These are phyloP conservation scores for Aureobasidium sp. DNA, from an alignment of 2,329 filamentous ascomycete genomes.

Conservation along the genomic window DNA sequence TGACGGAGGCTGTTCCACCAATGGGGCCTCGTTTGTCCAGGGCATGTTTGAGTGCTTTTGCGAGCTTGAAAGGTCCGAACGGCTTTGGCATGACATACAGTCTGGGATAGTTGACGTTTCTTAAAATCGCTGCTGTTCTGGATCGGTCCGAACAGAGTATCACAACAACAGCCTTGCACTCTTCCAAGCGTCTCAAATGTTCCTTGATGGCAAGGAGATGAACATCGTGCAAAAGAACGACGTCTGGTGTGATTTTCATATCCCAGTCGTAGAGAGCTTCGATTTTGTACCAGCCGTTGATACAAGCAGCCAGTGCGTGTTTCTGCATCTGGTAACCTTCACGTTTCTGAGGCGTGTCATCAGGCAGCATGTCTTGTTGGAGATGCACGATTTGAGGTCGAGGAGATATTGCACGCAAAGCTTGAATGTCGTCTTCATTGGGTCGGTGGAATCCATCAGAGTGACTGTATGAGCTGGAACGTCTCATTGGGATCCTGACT, in stretches of 20 bases:
- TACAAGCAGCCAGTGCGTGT: slow-evolving; percentile 20
- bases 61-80: slow-evolving; percentile 32
- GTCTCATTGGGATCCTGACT: slow-evolving; percentile 13
- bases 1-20: background rate
- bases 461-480: background rate
- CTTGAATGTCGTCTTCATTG: slow-evolving; percentile 5
- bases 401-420: background rate
- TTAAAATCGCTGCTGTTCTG: background rate
- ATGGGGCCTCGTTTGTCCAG: background rate
- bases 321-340: slow-evolving; percentile 21
- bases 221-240: slow-evolving; percentile 23
- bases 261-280: slow-evolving; percentile 22
- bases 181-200: slow-evolving; percentile 17
- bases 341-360: slow-evolving; percentile 21
- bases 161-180: slow-evolving; percentile 23
- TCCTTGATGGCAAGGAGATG: slow-evolving; percentile 21
- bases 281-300: slow-evolving; percentile 22
- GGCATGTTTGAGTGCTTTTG: slow-evolving; percentile 17
- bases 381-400: slow-evolving; percentile 22
- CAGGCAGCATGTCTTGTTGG: slow-evolving; percentile 20
- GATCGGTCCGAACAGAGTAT: slow-evolving; percentile 30
- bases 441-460: slow-evolving; percentile 4
- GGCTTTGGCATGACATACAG: slow-evolving; percentile 20
- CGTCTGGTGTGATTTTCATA: slow-evolving; percentile 18
- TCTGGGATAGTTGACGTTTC: background rate